These are phyloP conservation scores for Lentinus brumalis DNA, from an alignment of 768 basidiomycete genomes.

Conservation along the genomic window DNA sequence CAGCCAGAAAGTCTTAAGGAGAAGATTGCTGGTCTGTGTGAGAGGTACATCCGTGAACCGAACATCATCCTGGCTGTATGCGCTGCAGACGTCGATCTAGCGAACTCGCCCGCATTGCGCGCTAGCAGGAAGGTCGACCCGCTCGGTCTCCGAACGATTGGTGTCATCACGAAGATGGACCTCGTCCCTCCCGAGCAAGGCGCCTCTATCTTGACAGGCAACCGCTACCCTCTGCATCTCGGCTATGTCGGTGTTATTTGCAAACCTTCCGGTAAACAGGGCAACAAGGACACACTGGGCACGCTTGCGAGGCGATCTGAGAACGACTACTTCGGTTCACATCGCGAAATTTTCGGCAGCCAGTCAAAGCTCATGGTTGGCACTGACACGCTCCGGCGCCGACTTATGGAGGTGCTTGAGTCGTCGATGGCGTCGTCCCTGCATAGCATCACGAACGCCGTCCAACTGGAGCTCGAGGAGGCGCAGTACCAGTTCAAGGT, in stretches of 20 bases:
- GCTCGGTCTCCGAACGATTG: slow-evolving; percentile 91
- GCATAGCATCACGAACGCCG: slow-evolving; percentile 95
- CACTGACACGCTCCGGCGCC: slow-evolving; percentile 83
- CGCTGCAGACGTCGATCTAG: slow-evolving; percentile 97
- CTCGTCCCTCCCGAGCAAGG: slow-evolving; percentile 87
- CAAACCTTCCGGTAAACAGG: slow-evolving; percentile 66
- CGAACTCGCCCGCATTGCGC: slow-evolving; percentile 93
- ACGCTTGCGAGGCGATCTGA: slow-evolving; percentile 59
- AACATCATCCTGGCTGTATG: slow-evolving; percentile 99
- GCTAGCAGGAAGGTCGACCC: slow-evolving; percentile 95
- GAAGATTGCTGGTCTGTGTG: slow-evolving; percentile 87
- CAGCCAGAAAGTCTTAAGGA: slow-evolving; percentile 94
- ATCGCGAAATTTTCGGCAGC: slow-evolving; percentile 62
- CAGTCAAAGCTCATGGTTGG: slow-evolving; percentile 82
- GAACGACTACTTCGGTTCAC: slow-evolving; percentile 64
- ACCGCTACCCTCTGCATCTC: slow-evolving; percentile 94
- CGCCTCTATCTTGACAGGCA: slow-evolving; percentile 77
- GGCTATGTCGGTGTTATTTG: slow-evolving; percentile 97
- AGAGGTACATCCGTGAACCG: slow-evolving; percentile 98
- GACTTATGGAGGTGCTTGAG: slow-evolving; percentile 97
- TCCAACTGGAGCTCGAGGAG: slow-evolving; percentile 96
- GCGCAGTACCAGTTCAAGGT: slow-evolving; percentile 99
- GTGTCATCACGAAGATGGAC: slow-evolving; percentile 99
- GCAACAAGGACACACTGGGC: slow-evolving; percentile 50
- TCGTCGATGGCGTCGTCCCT: slow-evolving; percentile 96